Conservation (phyloP, 2,329 filamentous ascomycete genomes). For the Colletotrichum sp. region DNA sequence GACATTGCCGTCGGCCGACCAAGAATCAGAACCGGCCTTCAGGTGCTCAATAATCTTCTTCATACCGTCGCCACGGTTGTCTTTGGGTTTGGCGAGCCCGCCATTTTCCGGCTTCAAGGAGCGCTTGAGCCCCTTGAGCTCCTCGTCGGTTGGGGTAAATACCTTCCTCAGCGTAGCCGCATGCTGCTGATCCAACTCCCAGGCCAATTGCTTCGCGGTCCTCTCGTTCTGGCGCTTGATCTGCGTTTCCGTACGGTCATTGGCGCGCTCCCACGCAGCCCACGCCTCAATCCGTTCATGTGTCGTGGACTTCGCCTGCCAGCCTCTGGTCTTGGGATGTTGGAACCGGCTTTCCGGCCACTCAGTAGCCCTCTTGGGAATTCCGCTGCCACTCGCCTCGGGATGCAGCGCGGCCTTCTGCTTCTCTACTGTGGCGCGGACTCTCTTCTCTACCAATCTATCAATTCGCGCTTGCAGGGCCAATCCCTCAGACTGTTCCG, state of each 20-base stretch:
- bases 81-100: not conserved
- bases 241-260: not conserved
- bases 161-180: not conserved
- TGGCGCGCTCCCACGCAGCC: not conserved
- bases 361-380: not conserved
- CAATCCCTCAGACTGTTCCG: not conserved
- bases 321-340: not conserved
- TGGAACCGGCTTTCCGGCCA: not conserved
- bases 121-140: not conserved
- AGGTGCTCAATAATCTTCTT: too few species aligned
- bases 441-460: not conserved
- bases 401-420: not conserved
- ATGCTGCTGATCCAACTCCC: not conserved
- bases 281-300: not conserved
- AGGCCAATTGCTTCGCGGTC: not conserved
- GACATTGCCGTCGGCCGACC: not conserved
- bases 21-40: not conserved
- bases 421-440: not conserved
- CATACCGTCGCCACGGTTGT: not conserved
- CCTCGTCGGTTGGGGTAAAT: not conserved
- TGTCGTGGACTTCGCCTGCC: not conserved
- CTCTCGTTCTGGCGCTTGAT: not conserved
- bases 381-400: not conserved
- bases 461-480: not conserved
- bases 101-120: not conserved